Evolutionary conservation across 257 asterid species (phyloP), one percentile per base, ranked within the genome.

Genomic region (Ocimum tenuiflorum): DNA sequence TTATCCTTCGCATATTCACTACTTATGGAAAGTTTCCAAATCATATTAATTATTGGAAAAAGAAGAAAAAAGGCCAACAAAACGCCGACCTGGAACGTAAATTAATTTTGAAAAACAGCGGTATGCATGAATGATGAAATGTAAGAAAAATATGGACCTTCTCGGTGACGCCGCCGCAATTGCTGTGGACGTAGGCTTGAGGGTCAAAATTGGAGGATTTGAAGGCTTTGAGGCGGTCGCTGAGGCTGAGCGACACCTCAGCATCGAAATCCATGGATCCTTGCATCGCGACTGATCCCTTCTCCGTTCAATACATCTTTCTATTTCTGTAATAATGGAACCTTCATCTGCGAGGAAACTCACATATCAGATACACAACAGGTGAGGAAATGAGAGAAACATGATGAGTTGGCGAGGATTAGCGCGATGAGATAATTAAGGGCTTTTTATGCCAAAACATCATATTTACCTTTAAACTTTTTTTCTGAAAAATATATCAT

Each of bases 201-300:
- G 89, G 91, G 63, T 91, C 88, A 35, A 84, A 91, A 58, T 56
- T 41, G 57, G 80, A 50, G 48, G 89, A 20, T 81, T 89, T 91
- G 85, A 91, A 89, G 43, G 73, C 59, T 73, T 87, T 89, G 77
- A 91, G 96, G 75, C 66, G 81, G 62, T 87, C 96, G 57, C 96
- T 70, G 10, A 91, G 85, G 58, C 96, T 70, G 13, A 91, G 85
- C 4, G 94, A 68, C 41, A 77, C 56, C 59, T 89, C 96, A 4
- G 60, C 33, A 18, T 89, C 97, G 68, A 91, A 87, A 74, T 91
- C 96, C 1, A 66, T 23, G 53, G 77, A 66, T 45, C 79, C 91
- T 47, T 59, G 60, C 64, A 83, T 79, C 51, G 89, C 77, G 69
- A 85, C 79, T 15, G 97, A 82, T 9, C 71, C 81, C 48, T 74